Base-by-base conservation (phyloP, 768 basidiomycete species). In the Favolaschia claudopus region DNA sequence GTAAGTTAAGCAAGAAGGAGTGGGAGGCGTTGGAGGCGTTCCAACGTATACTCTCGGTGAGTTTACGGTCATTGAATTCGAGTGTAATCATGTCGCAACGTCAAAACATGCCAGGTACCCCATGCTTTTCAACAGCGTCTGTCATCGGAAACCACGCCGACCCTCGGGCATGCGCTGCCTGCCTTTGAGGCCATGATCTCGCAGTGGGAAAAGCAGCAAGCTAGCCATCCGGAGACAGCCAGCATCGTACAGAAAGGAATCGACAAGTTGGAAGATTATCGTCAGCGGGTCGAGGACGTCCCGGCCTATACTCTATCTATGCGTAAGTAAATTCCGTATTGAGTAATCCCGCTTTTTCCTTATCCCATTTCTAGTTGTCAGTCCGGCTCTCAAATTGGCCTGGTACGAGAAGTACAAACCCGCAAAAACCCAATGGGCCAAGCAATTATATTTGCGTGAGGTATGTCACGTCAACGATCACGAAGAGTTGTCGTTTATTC, bases 11-110 rank as follows among this genome's bases (percentile, higher is more conserved):
- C 2, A 44, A 64, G 12, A 29, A 32, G 12, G 69, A 75, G 27
- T 76, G 73, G 72, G 58, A 67, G 31, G 58, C 65, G 5, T 61
- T 75, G 2, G 40, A 51, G 31, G 57, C 46, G 13, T 69, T 68
- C 58, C 20, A 60, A 32, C 28, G 65, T 14, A 72, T 75, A 19
- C 66, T 76, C 27, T 32, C 55, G 33, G 72, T 76, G 58, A 27
- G 66, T 60, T 25, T n/a, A 34, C 5, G n/a, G n/a, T n/a, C n/a
- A n/a, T n/a, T n/a, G n/a, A n/a, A n/a, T n/a, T 19, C 42, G n/a
- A 32, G 22, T 38, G 9, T 31, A 28, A 45, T 48, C 20, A 36
- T 48, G 49, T 22, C n/a, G 34, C 14, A 1, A 29, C 7, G 27
- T 33, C 6, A 10, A 9, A 24, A 19, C 20, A 39, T 20, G 14